Evolutionary conservation across 164 flowering plant genomes (phyloP).

Genomic region (Sextonia rubra): DNA sequence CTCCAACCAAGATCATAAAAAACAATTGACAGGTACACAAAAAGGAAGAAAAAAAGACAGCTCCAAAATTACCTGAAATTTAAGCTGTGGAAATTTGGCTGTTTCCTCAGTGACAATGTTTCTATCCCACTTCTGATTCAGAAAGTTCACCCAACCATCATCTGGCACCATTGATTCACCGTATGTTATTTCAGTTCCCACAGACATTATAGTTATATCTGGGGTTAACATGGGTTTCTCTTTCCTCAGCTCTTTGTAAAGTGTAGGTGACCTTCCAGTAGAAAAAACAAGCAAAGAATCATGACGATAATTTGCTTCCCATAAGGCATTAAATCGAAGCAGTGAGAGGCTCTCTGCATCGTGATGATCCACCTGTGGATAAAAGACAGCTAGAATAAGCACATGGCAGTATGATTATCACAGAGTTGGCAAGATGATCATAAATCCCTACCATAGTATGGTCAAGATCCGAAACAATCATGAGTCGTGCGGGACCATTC

Average conservation of each 20-base stretch:
- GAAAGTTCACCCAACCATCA: conserved; percentile 71
- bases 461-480: conserved; percentile 99
- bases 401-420: background rate
- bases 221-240: conserved; percentile 97
- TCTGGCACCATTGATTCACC: conserved; percentile 87
- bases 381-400: background rate
- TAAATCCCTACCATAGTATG: conserved; percentile 76
- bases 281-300: conserved; percentile 90
- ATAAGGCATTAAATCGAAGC: conserved; percentile 85
- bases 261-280: conserved; percentile 88
- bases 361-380: conserved; percentile 90
- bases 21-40: background rate
- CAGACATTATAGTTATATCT: conserved; percentile 94
- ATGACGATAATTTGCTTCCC: conserved; percentile 83
- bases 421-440: background rate
- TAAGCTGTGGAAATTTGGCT: conserved; percentile 70
- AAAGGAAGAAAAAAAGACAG: background rate
- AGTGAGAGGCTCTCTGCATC: conserved; percentile 76
- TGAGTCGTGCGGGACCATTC: conserved; percentile 56
- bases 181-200: conserved; percentile 96
- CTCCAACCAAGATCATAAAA: too few species aligned
- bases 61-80: conserved; percentile 56
- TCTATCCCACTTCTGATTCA: conserved; percentile 84
- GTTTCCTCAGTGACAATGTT: conserved; percentile 73
- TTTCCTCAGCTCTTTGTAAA: conserved; percentile 86